phyloP scores from a whole-genome alignment of 2,329 filamentous ascomycete genomes.

The Xylaria sp. region DNA sequence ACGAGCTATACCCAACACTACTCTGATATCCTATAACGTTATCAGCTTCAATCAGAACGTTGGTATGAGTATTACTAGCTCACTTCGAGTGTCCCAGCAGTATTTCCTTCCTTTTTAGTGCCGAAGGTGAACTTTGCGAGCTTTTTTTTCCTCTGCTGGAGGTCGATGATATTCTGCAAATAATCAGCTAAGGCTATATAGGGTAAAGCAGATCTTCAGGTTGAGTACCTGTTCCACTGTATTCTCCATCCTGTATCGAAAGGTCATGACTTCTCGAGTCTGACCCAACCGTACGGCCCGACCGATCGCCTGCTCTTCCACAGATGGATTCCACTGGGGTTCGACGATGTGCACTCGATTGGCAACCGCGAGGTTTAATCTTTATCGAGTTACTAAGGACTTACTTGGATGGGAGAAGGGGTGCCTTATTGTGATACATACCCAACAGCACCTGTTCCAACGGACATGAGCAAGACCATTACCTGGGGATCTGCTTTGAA shows the following conservation, averaged over 20 bases:
- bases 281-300: slow-evolving; percentile 50
- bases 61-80: no score
- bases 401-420: no score
- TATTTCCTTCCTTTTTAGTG: no score
- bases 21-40: no score
- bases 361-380: slow-evolving; percentile 47
- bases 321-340: slow-evolving; percentile 52
- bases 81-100: no score
- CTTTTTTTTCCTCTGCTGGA: no score
- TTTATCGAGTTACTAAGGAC: slow-evolving; percentile 9
- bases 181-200: no score
- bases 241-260: slow-evolving; percentile 24
- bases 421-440: slow-evolving; percentile 32
- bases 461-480: slow-evolving; percentile 49
- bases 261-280: slow-evolving; percentile 25
- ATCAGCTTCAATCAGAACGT: no score
- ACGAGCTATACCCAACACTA: no score
- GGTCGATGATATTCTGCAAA: no score
- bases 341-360: slow-evolving; percentile 50
- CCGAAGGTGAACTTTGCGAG: no score
- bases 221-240: slow-evolving; percentile 31
- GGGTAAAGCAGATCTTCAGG: no score
- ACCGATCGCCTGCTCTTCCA: slow-evolving; percentile 50
- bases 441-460: slow-evolving; percentile 51
- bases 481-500: slow-evolving; percentile 16